Evolutionary conservation across 805 yeast species (phyloP).

Genomic region (Metschnikowia chrysomelidarum): DNA sequence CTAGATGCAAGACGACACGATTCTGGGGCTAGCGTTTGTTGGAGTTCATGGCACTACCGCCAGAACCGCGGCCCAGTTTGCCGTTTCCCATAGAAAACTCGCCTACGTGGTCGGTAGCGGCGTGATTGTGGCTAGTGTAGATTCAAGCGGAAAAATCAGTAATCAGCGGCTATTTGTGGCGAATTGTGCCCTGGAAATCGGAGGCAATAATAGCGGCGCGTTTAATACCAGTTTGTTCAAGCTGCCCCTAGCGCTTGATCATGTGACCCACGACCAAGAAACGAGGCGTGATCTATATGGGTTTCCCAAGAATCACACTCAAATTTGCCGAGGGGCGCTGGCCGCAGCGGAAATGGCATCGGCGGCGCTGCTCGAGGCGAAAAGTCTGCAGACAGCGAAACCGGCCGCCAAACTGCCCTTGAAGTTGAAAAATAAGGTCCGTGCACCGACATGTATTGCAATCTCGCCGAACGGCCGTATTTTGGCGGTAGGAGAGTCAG

Average conservation of each 20-base stretch:
- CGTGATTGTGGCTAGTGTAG: conserved; percentile 47
- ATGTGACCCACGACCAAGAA: conserved; percentile 5
- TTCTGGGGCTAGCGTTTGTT: conserved; percentile 3
- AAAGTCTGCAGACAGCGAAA: neutral
- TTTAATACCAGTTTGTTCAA: neutral
- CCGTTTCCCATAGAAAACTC: conserved; percentile 37
- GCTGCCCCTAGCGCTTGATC: neutral
- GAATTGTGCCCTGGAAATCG: conserved; percentile 21
- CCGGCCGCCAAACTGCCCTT: conserved; percentile 5
- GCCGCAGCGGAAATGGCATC: conserved; percentile 4
- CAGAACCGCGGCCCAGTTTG: conserved; percentile 37
- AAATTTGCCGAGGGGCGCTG: conserved; percentile 11
- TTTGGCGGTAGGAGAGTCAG: conserved; percentile 69
- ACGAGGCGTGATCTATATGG: conserved; percentile 34
- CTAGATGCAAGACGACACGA: neutral
- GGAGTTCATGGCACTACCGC: conserved; percentile 48
- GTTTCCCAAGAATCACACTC: conserved; percentile 21
- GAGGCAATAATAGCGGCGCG: too few species aligned
- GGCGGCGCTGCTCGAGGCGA: conserved; percentile 1
- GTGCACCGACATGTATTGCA: conserved; percentile 56
- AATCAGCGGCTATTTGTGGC: conserved; percentile 55
- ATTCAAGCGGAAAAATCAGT: conserved; percentile 17
- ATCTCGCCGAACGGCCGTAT: conserved; percentile 52
- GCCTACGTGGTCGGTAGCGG: conserved; percentile 63
- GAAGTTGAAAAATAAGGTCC: conserved; percentile 41